phyloP scores from a whole-genome alignment of 116 monocot species.

The Cymodocea nodosa region DNA sequence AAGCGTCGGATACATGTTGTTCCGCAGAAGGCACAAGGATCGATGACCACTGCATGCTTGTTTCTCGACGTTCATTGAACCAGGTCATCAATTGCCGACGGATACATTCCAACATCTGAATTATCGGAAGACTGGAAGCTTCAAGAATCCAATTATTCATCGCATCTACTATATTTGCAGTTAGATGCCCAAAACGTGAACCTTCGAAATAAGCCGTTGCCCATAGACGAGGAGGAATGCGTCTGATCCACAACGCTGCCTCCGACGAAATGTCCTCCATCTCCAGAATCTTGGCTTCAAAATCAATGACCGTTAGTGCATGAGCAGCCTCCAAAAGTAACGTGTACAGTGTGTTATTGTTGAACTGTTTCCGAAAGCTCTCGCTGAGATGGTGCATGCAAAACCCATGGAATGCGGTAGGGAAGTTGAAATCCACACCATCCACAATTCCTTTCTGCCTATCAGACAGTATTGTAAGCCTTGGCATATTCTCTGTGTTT shows the following conservation, averaged over 20 bases:
- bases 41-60: conserved; percentile 78
- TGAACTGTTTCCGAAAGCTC: conserved; percentile 82
- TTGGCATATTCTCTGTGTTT: conserved; percentile 92
- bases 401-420: conserved; percentile 86
- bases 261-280: conserved; percentile 77
- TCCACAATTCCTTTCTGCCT: conserved; percentile 69
- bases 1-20: conserved; percentile 55
- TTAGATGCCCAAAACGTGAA: conserved; percentile 66
- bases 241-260: conserved; percentile 74
- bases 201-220: conserved; percentile 98
- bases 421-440: conserved; percentile 91
- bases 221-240: conserved; percentile 70
- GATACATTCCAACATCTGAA: conserved; percentile 94
- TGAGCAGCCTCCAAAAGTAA: conserved; percentile 89
- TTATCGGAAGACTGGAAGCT: conserved; percentile 77
- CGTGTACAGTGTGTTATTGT: conserved; percentile 52
- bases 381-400: conserved; percentile 92
- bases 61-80: conserved; percentile 94
- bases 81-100: conserved; percentile 92
- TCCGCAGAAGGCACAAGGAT: conserved; percentile 80
- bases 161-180: conserved; percentile 69
- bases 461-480: conserved; percentile 91
- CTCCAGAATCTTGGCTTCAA: conserved; percentile 77
- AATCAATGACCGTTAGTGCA: conserved; percentile 74
- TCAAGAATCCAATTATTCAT: conserved; percentile 84